A percentile compares a stretch with the other conserved stretches of the same genome.
Conservation (phyloP, 2,329 filamentous ascomycete species). For the Trichoderma brevicompactum region DNA sequence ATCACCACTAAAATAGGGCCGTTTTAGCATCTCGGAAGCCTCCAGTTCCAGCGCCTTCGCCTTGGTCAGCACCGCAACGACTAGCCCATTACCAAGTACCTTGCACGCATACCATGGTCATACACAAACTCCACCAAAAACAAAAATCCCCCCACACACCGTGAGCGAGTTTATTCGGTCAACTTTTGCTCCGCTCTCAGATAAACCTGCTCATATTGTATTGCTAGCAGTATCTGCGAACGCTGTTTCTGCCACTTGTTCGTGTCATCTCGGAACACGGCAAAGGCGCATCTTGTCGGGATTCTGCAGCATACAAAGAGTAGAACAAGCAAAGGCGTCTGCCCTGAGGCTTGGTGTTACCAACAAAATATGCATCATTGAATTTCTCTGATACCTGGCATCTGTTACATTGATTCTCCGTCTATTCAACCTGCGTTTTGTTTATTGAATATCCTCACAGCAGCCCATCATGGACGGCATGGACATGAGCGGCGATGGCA, state of each 20-base stretch:
- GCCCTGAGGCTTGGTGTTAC: too few species aligned
- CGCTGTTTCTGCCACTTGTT: background rate
- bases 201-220: constrained; percentile 12
- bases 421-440: background rate
- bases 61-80: too few species aligned
- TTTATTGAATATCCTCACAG: too few species aligned
- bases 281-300: background rate
- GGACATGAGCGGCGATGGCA: constrained; percentile 38
- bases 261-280: constrained; percentile 13
- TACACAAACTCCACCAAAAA: background rate
- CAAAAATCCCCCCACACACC: background rate
- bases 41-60: background rate
- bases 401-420: background rate
- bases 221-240: background rate
- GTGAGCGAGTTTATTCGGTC: constrained; percentile 28
- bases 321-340: too few species aligned
- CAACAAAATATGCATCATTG: too few species aligned
- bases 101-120: background rate
- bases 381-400: too few species aligned
- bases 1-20: too few species aligned
- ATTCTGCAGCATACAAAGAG: too few species aligned
- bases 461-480: constrained; percentile 23
- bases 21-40: too few species aligned
- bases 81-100: background rate
- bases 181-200: constrained; percentile 4